Percentiles rank a stretch among this genome's conserved stretches.
Conservation (phyloP, 345 rosid species). For the Aquilaria sinensis region DNA sequence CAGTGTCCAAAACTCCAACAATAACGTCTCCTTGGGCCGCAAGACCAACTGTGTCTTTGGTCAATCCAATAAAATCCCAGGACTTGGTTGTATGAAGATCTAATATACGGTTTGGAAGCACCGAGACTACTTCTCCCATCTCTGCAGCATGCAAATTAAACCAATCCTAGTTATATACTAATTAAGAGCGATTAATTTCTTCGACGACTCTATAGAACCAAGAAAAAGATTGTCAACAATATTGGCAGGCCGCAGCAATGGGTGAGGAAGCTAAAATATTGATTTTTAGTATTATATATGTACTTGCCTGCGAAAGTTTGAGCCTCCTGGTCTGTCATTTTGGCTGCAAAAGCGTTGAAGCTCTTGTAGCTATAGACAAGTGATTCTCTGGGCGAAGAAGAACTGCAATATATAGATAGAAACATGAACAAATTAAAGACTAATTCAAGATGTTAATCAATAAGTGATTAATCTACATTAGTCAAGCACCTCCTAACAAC, state of each 20-base stretch:
- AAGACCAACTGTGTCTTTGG: background rate
- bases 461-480: background rate
- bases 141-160: slow-evolving; percentile 9
- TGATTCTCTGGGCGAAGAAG: slow-evolving; percentile 20
- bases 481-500: slow-evolving; percentile 29
- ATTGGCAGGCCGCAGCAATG: background rate
- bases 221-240: background rate
- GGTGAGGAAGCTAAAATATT: too few relatives aligned
- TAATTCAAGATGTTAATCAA: background rate
- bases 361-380: slow-evolving; percentile 32
- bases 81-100: slow-evolving; percentile 31
- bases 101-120: slow-evolving; percentile 24
- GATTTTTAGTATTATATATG: background rate
- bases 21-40: slow-evolving; percentile 15
- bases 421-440: background rate
- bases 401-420: slow-evolving; percentile 15
- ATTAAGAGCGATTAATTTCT: background rate
- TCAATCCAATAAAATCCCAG: slow-evolving; percentile 36
- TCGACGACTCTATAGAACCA: background rate
- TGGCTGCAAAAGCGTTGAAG: slow-evolving; percentile 43
- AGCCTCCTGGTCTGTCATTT: slow-evolving; percentile 29
- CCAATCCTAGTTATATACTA: too few relatives aligned
- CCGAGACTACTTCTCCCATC: slow-evolving; percentile 32
- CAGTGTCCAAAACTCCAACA: slow-evolving; percentile 26
- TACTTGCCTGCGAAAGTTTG: slow-evolving; percentile 26